phyloP scores from a whole-genome alignment of 805 yeast species.

The Metschnikowia borealis region DNA sequence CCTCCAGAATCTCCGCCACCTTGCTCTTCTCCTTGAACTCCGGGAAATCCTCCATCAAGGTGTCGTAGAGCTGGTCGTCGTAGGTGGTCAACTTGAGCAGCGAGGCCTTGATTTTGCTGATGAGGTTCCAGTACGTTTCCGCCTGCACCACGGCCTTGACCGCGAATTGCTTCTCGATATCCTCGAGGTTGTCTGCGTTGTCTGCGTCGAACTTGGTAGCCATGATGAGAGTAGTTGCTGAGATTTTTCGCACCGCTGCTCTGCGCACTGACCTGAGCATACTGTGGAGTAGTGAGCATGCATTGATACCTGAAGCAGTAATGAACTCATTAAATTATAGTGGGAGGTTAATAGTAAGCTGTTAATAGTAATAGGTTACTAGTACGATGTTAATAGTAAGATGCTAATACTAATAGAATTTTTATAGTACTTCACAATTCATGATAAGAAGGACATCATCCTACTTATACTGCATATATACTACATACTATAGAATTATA shows the following conservation, averaged over 20 bases:
- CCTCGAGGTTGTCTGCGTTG: conserved; percentile 89
- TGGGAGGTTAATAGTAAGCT: too few relatives aligned
- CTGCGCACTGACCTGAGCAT: not conserved
- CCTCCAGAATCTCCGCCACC: conserved; percentile 62
- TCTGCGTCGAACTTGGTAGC: conserved; percentile 69
- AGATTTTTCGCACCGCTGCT: not conserved
- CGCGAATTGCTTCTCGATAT: conserved; percentile 95
- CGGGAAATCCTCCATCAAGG: conserved; percentile 74
- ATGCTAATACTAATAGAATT: too few relatives aligned
- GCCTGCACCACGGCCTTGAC: conserved; percentile 96
- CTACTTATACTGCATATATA: too few relatives aligned
- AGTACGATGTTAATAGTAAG: too few relatives aligned
- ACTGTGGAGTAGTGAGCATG: not conserved
- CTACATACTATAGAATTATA: too few relatives aligned
- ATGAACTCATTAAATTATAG: not conserved
- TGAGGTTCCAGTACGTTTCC: conserved; percentile 84
- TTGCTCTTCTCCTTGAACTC: conserved; percentile 65
- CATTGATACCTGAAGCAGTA: too few relatives aligned
- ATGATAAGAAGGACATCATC: too few relatives aligned
- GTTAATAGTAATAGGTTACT: too few relatives aligned
- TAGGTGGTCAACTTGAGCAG: conserved; percentile 65
- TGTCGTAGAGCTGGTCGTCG: conserved; percentile 66
- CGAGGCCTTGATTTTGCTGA: conserved; percentile 74
- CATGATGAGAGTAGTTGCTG: conserved; percentile 17
- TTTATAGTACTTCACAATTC: too few relatives aligned